These are phyloP conservation scores for Carex parvula DNA, from an alignment of 176 grass and related monocot genomes.

Conservation along the genomic window DNA sequence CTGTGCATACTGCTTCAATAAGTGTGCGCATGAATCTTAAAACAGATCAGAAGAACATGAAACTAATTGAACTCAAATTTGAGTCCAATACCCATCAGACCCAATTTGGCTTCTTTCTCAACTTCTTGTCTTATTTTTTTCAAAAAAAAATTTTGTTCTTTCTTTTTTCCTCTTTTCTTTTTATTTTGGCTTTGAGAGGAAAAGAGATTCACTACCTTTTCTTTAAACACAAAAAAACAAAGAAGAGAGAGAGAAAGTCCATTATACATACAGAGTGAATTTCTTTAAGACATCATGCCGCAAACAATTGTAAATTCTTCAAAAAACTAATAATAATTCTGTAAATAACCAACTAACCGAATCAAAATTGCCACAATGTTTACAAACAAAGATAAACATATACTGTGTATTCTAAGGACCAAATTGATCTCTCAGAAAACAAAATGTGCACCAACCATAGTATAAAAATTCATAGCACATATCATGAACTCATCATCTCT, in stretches of 20 bases:
- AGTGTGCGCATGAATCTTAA: too few species aligned
- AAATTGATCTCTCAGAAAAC: background rate
- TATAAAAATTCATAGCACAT: background rate
- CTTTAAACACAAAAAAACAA: background rate
- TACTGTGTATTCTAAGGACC: conserved; percentile 2
- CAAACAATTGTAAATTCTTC: conserved; percentile 1
- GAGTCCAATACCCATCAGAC: too few species aligned
- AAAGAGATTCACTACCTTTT: background rate
- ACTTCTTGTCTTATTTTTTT: too few species aligned
- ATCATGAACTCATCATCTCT: background rate
- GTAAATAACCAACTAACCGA: background rate
- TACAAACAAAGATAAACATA: background rate
- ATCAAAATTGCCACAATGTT: conserved; percentile 15
- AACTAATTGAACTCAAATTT: too few species aligned
- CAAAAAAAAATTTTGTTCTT: too few species aligned
- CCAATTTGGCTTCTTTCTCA: too few species aligned
- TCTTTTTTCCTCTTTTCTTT: background rate
- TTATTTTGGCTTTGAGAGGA: background rate
- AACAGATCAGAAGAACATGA: too few species aligned
- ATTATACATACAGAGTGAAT: background rate
- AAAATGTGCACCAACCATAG: background rate
- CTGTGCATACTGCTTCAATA: too few species aligned
- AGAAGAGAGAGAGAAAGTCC: background rate
- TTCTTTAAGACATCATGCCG: background rate
- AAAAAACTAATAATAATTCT: background rate